These are phyloP conservation scores for Aspergillus quadricinctus DNA, from an alignment of 2,329 filamentous ascomycete genomes.

Conservation along the genomic window DNA sequence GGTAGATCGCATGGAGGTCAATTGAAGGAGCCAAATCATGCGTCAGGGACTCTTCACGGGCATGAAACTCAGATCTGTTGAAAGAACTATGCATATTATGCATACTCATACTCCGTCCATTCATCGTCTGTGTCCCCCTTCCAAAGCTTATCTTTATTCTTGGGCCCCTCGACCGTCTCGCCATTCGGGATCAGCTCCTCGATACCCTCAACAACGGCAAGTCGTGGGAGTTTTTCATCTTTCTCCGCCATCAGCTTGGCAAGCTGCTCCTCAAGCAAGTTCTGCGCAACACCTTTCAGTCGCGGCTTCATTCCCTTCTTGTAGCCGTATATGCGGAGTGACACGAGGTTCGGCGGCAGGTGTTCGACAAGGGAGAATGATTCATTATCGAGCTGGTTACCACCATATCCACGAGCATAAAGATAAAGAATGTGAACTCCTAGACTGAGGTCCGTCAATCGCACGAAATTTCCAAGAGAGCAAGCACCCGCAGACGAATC, in stretches of 20 bases:
- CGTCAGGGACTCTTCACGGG: too few species aligned
- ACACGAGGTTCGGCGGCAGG: background rate
- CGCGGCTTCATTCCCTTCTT: background rate
- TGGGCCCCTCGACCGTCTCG: background rate
- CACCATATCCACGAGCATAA: background rate
- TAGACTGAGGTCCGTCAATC: background rate
- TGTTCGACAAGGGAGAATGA: background rate
- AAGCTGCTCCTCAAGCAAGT: background rate
- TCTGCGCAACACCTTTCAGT: background rate
- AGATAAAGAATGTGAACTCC: slow-evolving; percentile 1
- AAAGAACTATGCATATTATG: background rate
- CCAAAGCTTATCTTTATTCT: background rate
- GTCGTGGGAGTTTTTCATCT: background rate
- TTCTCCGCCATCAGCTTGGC: background rate
- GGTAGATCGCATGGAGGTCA: too few species aligned
- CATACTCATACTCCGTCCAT: background rate
- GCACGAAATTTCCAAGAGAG: background rate
- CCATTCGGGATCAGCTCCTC: background rate
- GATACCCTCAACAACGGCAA: background rate
- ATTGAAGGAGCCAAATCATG: too few species aligned
- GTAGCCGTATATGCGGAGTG: slow-evolving; percentile 2
- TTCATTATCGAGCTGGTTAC: background rate
- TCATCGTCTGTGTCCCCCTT: background rate
- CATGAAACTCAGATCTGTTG: too few species aligned
- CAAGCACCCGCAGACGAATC: background rate